Evolutionary conservation across 257 asterid genomes (phyloP), one percentile per base, ranked within the genome.

Genomic region (Solanum arcanum): DNA sequence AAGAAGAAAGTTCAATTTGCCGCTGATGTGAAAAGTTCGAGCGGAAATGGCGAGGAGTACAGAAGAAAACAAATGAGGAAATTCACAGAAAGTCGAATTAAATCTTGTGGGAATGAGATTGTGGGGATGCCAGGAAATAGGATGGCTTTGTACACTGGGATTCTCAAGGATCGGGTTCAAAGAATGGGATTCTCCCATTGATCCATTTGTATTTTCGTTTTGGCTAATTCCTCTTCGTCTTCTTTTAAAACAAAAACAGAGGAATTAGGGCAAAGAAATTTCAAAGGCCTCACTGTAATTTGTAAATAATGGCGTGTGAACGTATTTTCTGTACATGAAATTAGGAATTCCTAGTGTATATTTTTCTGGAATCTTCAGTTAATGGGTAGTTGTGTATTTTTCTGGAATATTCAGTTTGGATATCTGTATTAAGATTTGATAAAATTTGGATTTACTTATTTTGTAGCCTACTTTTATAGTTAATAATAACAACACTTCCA

Each of bases 81-180:
- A 44, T 1, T 31, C 52, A 52, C 69, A 81, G 70, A 88, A 88
- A 52, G 13, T 73, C 86, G 83, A 73, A 86, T 44, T 7, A 64
- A 3, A 35, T 83, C 84, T 12, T 91, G 97, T 16, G 94, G 93
- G 59, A 84, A 89, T 47, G 92, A 52, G 21, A 35, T 74, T 56
- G 46, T 47, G 84, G 92, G 92, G 88, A 88, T 96, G 93, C 96
- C 96, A 9, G 90, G 92, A 1, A 96, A 96, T 90, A 95, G 93
- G 37, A 88, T 85, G 90, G 98, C 94, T 15, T 68, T 95, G 92
- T 96, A 96, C 88, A 89, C 88, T 46, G 99, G 98, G 87, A 92
- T 95, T 42, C 94, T 96, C 62, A 94, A 86, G 91, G 94, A 90
- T 92, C 98, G 98, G 44, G 90, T 93, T 49, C 95, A 92, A 21